These are phyloP conservation scores for Lentinula edodes DNA, from an alignment of 768 basidiomycete genomes.

Conservation along the genomic window DNA sequence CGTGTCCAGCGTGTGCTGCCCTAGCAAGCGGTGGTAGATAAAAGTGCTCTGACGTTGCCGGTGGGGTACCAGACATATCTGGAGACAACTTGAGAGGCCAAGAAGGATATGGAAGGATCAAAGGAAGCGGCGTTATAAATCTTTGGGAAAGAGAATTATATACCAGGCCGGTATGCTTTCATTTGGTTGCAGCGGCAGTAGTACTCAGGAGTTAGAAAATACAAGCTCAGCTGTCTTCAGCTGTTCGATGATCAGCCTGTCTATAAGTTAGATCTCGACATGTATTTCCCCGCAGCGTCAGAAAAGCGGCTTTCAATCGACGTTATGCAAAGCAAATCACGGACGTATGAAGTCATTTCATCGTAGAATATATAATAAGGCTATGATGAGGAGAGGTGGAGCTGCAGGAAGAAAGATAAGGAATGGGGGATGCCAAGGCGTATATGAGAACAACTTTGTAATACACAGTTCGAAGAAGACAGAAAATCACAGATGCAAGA, in stretches of 20 bases:
- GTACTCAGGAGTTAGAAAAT: not conserved
- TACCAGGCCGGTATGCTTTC: not conserved
- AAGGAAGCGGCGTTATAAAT: not conserved
- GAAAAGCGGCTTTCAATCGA: not conserved
- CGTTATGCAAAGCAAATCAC: not conserved
- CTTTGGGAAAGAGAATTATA: not conserved
- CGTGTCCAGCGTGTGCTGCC: slow-evolving; percentile 42
- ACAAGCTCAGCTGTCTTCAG: not conserved
- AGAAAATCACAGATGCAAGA: not conserved
- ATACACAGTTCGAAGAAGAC: not conserved
- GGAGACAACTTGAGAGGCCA: not conserved
- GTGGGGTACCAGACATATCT: slow-evolving; percentile 4
- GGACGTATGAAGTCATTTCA: not conserved
- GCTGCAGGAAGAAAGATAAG: not conserved
- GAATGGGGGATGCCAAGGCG: not conserved
- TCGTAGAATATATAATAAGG: not conserved
- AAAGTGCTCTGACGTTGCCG: not conserved
- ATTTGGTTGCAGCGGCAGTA: not conserved
- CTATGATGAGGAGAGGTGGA: not conserved
- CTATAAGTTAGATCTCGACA: not conserved
- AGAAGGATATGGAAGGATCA: not conserved
- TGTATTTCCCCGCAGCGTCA: not conserved
- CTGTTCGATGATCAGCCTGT: slow-evolving; percentile 3
- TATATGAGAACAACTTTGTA: not conserved
- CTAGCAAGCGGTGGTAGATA: slow-evolving; percentile 6